phyloP scores from a whole-genome alignment of 805 yeast genomes.

The Metschnikowia drakensbergensis region DNA sequence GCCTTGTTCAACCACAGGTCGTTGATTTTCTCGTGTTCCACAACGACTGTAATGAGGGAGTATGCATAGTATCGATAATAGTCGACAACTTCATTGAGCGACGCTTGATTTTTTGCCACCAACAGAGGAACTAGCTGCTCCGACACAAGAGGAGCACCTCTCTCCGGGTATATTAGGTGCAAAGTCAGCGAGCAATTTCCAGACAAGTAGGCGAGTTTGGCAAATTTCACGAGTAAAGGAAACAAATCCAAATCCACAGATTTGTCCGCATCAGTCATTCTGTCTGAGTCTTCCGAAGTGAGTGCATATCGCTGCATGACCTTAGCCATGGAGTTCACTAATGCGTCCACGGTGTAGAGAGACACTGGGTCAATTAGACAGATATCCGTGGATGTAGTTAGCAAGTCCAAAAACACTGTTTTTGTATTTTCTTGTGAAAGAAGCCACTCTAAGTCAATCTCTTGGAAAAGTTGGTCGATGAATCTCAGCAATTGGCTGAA shows the following conservation, averaged over 20 bases:
- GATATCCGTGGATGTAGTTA: background rate
- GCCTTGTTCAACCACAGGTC: slow-evolving; percentile 10
- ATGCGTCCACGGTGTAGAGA: background rate
- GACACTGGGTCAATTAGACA: slow-evolving; percentile 2
- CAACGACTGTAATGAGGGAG: slow-evolving; percentile 12
- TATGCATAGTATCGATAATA: slow-evolving; percentile 14
- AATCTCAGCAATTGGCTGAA: slow-evolving; percentile 1
- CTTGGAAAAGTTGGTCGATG: background rate
- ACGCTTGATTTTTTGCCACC: slow-evolving; percentile 4
- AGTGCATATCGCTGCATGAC: background rate
- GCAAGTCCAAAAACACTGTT: background rate
- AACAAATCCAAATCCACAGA: slow-evolving; percentile 1
- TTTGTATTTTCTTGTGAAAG: background rate
- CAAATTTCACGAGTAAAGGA: slow-evolving; percentile 5
- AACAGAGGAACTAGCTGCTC: slow-evolving; percentile 9
- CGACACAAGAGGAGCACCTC: slow-evolving; percentile 1
- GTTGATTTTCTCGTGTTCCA: slow-evolving; percentile 8
- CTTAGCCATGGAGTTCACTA: background rate
- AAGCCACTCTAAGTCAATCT: background rate
- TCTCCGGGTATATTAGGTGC: slow-evolving; percentile 5
- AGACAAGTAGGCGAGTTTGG: slow-evolving; percentile 6
- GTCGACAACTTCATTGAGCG: slow-evolving; percentile 11
- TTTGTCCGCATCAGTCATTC: background rate
- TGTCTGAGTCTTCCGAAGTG: background rate
- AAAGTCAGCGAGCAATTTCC: slow-evolving; percentile 10